A percentile compares a stretch with the other conserved stretches of the same genome.
Evolutionary conservation across 352 stramenopile species (phyloP).

Genomic region (Phytopythium helicoides): DNA sequence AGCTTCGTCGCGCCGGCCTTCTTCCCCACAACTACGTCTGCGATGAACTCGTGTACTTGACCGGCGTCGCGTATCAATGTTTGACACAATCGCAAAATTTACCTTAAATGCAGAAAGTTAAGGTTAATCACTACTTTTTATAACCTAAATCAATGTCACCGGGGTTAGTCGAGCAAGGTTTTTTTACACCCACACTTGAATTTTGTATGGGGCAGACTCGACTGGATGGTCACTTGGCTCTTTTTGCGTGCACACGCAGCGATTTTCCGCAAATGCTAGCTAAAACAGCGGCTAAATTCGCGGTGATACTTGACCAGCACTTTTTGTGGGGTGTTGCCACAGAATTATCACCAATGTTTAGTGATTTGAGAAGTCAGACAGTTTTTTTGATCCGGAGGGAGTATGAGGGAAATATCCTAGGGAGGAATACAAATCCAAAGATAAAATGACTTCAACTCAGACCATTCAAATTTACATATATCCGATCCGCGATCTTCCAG

Average conservation of each 20-base stretch:
- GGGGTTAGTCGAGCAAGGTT: no score
- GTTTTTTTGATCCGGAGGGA: conserved; percentile 4
- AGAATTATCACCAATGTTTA: neutral
- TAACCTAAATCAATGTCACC: conserved; percentile 2
- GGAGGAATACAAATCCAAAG: neutral
- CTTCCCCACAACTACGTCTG: neutral
- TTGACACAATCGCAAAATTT: neutral
- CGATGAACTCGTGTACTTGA: neutral
- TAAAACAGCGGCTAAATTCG: neutral
- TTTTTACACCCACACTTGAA: neutral
- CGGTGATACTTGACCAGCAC: neutral
- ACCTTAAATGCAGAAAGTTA: neutral
- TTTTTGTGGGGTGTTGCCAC: neutral
- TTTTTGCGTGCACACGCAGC: neutral
- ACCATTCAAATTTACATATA: no score
- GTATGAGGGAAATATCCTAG: neutral
- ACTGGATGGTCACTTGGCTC: neutral
- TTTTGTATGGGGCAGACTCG: no score
- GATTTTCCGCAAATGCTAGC: neutral
- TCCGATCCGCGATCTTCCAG: no score
- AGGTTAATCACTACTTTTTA: neutral
- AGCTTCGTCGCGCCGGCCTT: neutral
- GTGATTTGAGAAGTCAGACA: neutral
- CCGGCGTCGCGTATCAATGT: neutral
- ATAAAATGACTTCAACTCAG: no score